Conservation (phyloP, 768 basidiomycete genomes). For the Rhodotorula kratochvilovae region DNA sequence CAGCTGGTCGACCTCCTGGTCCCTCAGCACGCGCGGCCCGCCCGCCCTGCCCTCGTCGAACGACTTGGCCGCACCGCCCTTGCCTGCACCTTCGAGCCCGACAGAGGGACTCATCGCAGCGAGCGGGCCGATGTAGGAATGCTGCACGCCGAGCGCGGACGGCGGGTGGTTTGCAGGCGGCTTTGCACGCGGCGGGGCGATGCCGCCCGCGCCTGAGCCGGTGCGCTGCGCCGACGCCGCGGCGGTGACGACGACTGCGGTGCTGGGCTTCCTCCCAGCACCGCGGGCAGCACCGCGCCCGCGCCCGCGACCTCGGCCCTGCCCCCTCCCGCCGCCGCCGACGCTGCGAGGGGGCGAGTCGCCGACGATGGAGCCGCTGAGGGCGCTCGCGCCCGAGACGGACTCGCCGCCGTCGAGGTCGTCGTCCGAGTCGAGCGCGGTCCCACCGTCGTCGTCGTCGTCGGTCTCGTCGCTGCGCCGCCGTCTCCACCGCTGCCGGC, state of each 20-base stretch:
- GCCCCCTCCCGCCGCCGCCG: not conserved
- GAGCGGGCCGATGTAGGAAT: constrained; percentile 2
- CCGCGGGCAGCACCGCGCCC: not conserved
- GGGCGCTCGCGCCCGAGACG: not conserved
- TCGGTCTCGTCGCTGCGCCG: too few relatives aligned
- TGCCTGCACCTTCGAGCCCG: not conserved
- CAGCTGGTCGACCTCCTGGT: not conserved
- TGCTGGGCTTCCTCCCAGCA: too few relatives aligned
- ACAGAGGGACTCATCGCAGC: not conserved
- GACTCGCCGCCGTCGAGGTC: not conserved
- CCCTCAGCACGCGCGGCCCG: not conserved
- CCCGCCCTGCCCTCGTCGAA: not conserved
- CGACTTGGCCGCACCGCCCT: not conserved
- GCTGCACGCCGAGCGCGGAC: not conserved
- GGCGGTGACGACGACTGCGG: not conserved
- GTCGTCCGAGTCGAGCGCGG: not conserved
- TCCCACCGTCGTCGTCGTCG: not conserved
- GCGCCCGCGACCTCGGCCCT: not conserved
- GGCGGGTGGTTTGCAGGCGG: not conserved
- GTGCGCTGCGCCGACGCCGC: not conserved
- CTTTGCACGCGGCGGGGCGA: not conserved
- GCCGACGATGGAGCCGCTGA: not conserved
- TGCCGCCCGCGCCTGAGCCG: not conserved
- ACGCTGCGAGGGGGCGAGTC: not conserved
- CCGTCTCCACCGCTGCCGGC: not conserved